phyloP scores from a whole-genome alignment of 495 filamentous ascomycete species.

The Arthonia radiata region DNA sequence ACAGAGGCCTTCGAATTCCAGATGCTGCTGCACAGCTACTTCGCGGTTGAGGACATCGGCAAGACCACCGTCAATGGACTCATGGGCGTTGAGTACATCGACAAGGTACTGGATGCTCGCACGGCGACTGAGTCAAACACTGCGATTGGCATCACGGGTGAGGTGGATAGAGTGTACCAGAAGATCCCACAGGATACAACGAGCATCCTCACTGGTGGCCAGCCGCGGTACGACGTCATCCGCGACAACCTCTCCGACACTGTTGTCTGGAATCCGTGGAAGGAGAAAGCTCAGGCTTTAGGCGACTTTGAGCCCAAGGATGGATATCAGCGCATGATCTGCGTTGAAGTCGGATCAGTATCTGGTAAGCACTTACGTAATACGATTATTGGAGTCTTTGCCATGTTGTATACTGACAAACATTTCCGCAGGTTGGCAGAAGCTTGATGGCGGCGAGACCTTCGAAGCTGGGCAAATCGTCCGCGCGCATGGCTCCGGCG shows the following conservation, averaged over 20 bases:
- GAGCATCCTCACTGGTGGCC: slow-evolving; percentile 31
- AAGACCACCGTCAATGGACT: slow-evolving; percentile 45
- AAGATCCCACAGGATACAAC: slow-evolving; percentile 22
- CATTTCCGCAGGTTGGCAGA: slow-evolving; percentile 65
- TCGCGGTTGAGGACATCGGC: slow-evolving; percentile 41
- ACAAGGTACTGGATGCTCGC: slow-evolving; percentile 46
- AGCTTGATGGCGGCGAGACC: slow-evolving; percentile 60
- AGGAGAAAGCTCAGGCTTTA: slow-evolving; percentile 55
- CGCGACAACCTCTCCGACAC: slow-evolving; percentile 64
- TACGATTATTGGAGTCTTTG: slow-evolving; percentile 53
- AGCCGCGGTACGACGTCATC: slow-evolving; percentile 39
- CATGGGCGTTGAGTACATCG: slow-evolving; percentile 43
- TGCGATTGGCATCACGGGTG: slow-evolving; percentile 34
- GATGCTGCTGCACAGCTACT: slow-evolving; percentile 75
- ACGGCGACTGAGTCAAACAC: slow-evolving; percentile 28
- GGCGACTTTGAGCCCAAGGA: slow-evolving; percentile 73
- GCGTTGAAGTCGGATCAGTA: not conserved
- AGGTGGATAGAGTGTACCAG: slow-evolving; percentile 62
- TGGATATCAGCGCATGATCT: slow-evolving; percentile 58
- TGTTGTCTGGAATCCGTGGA: slow-evolving; percentile 97
- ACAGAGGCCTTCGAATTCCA: slow-evolving; percentile 67
- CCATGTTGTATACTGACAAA: slow-evolving; percentile 51
- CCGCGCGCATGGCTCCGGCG: too few species aligned
- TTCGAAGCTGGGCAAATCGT: slow-evolving; percentile 82
- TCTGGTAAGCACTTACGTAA: not conserved